Evolutionary conservation across 305 asterid species (phyloP).

Genomic region (Solanum aculeatissimum): DNA sequence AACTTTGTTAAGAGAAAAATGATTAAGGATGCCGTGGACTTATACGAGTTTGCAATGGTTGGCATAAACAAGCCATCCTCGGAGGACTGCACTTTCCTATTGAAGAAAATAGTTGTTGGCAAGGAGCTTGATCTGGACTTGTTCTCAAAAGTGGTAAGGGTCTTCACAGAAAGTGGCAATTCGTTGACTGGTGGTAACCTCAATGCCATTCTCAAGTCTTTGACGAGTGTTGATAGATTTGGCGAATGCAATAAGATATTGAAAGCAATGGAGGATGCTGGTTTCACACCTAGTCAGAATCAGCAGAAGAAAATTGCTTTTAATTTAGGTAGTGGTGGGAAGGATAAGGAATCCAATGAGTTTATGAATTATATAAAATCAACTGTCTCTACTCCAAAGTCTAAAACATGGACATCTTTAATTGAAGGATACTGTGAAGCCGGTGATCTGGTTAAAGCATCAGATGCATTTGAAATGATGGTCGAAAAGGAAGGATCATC

Average conservation of each 20-base stretch:
- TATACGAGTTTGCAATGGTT: slow-evolving; percentile 65
- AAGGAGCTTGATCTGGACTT: slow-evolving; percentile 60
- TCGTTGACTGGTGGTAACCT: slow-evolving; percentile 33
- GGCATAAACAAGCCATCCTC: slow-evolving; percentile 49
- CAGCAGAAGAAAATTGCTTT: slow-evolving; percentile 39
- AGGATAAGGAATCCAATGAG: slow-evolving; percentile 28
- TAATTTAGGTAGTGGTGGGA: slow-evolving; percentile 39
- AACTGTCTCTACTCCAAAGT: slow-evolving; percentile 11
- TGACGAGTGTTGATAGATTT: slow-evolving; percentile 60
- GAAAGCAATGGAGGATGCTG: slow-evolving; percentile 45
- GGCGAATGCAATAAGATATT: slow-evolving; percentile 45
- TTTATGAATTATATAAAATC: slow-evolving; percentile 28
- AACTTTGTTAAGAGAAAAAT: slow-evolving; percentile 38
- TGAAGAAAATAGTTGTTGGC: slow-evolving; percentile 62
- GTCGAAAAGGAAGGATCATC: slow-evolving; percentile 36
- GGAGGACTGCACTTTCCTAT: slow-evolving; percentile 54
- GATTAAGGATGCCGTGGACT: slow-evolving; percentile 60
- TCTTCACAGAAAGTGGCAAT: slow-evolving; percentile 48
- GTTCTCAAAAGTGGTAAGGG: slow-evolving; percentile 41
- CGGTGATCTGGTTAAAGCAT: slow-evolving; percentile 50
- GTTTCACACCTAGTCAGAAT: slow-evolving; percentile 32
- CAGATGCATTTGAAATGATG: slow-evolving; percentile 31
- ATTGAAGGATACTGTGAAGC: slow-evolving; percentile 49
- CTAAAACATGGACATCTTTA: slow-evolving; percentile 41
- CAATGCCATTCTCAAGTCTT: slow-evolving; percentile 52